Base-by-base conservation (phyloP, 106 monocot species). In the Iris macrosiphon region DNA sequence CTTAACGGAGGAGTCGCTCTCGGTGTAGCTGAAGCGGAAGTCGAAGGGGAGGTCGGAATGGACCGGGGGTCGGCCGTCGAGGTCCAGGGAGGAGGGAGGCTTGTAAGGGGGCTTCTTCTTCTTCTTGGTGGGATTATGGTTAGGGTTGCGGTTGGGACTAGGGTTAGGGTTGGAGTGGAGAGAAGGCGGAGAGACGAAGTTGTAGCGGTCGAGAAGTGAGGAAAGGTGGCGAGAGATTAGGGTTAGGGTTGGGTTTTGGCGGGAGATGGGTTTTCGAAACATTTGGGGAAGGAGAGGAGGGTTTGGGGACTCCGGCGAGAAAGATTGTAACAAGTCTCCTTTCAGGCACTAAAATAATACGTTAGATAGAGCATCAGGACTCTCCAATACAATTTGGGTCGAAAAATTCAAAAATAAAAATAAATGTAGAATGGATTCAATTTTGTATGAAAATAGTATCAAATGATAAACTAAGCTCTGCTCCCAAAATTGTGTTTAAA, bases 11-110 rank as follows among this genome's bases (percentile, higher is more conserved):
- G 75, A 71, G 61, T 57, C 70, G 69, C 85, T 79, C 72, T 85
- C 85, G 16, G 75, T 85, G 76, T 85, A 85, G 72, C 85, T 85
- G 79, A 75, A 85, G 7, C 79, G 85, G 56, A 85, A 85, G 40
- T 85, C 85, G 65, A 85, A 85, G 27, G 85, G 79, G 19, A 85
- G 72, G 55, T 85, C 65, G 32, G 85, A 85, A 60, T 76, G 75
- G 19, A 85, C 18, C 5, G 63, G 59, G 35, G 52, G 59, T 52
- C 49, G 57, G 35, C 77, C 76, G 50, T 38, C 29, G 20, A 49
- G 79, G 53, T 86, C 79, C 22, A 98, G 75, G 11, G 96, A 83
- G 0, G 96, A 98, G 12, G 82, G 83, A 1, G 86, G 90, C 5
- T 69, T 64, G 70, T 98, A 87, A 5, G 74, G 83, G 9, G 73